Percentiles rank a stretch among this genome's conserved stretches.
These are phyloP conservation scores for Ephemerocybe angulata DNA, from an alignment of 768 basidiomycete species.

Conservation along the genomic window DNA sequence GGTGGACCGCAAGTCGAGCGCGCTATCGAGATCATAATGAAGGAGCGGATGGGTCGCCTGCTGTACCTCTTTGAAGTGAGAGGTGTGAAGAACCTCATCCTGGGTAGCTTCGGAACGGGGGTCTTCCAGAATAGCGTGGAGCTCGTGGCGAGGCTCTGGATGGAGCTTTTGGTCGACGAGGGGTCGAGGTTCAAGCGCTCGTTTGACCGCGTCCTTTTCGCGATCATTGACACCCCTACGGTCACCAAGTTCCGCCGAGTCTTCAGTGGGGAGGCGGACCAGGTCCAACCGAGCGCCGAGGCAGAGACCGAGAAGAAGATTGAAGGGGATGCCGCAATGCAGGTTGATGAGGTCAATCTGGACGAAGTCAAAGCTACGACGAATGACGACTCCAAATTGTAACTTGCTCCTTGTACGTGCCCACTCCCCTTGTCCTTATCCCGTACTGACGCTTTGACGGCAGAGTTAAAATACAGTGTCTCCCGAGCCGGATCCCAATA, in stretches of 20 bases:
- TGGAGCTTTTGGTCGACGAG: constrained; percentile 46
- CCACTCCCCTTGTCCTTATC: background rate
- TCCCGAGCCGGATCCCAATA: background rate
- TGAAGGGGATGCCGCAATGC: background rate
- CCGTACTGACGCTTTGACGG: too few species aligned
- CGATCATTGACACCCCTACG: constrained; percentile 33
- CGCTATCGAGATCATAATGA: constrained; percentile 41
- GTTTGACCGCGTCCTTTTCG: constrained; percentile 66
- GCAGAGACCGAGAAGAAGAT: background rate
- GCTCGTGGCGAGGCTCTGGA: constrained; percentile 61
- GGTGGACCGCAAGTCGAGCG: constrained; percentile 9
- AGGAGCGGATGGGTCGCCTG: constrained; percentile 66
- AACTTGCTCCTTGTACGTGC: background rate
- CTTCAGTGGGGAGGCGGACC: background rate
- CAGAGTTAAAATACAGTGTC: too few species aligned
- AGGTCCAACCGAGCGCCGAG: background rate
- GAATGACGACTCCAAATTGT: background rate
- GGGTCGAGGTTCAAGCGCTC: constrained; percentile 51
- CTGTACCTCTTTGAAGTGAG: constrained; percentile 58
- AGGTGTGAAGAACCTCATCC: constrained; percentile 53
- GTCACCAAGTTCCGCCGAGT: background rate
- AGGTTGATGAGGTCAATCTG: too few species aligned
- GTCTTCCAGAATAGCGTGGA: constrained; percentile 62
- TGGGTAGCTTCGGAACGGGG: constrained; percentile 78
- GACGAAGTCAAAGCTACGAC: background rate